A percentile compares a stretch with the other conserved stretches of the same genome.
Conservation (phyloP, 345 rosid species). For the Cardamine resedifolia region DNA sequence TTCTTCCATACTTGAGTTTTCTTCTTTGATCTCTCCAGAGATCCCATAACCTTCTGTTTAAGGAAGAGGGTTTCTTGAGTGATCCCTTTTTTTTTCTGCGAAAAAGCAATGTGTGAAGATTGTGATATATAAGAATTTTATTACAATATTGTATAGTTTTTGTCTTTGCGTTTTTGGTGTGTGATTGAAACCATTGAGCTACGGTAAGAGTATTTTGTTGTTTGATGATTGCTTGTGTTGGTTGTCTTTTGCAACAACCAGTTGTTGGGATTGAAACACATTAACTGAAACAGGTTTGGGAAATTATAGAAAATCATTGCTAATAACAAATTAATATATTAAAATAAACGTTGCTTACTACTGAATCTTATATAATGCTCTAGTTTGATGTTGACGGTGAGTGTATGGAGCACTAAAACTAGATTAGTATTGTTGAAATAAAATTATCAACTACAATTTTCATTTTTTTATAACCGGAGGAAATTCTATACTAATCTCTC, state of each 20-base stretch:
- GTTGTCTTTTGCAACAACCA: constrained; percentile 37
- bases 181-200: constrained; percentile 39
- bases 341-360: constrained; percentile 25
- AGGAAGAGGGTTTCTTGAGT: constrained; percentile 4
- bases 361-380: constrained; percentile 21
- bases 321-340: not conserved
- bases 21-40: constrained; percentile 79
- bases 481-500: not conserved
- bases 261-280: constrained; percentile 41
- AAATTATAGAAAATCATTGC: not conserved
- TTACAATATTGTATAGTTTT: not conserved
- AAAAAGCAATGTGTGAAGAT: constrained; percentile 13
- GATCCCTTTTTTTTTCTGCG: not conserved
- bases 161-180: constrained; percentile 32
- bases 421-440: constrained; percentile 8
- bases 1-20: constrained; percentile 80
- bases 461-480: no score
- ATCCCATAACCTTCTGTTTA: constrained; percentile 39
- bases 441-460: not conserved
- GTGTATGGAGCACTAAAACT: constrained; percentile 4
- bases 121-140: constrained; percentile 21
- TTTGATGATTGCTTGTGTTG: constrained; percentile 35
- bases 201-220: constrained; percentile 14
- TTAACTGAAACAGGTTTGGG: constrained; percentile 30
- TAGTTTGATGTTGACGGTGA: constrained; percentile 2